These are phyloP conservation scores for Chrysanthemum makinoi DNA, from an alignment of 129 eudicot species.

Conservation along the genomic window DNA sequence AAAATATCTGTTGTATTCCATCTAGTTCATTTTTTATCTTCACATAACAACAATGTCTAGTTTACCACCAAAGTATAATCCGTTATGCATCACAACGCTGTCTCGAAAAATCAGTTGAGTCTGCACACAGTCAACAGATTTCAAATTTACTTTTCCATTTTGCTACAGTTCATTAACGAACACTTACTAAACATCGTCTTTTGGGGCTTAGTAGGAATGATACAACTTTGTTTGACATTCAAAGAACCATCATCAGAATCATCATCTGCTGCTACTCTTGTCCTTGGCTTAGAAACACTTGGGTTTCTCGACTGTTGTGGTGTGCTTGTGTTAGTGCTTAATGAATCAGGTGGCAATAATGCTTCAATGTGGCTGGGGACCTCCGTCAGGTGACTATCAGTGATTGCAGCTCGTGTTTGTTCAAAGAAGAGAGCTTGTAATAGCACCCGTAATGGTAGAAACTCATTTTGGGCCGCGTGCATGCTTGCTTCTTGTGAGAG, in stretches of 20 bases:
- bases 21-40: neutral
- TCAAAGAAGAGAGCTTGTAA: constrained; percentile 88
- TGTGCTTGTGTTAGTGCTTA: constrained; percentile 26
- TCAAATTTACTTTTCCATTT: constrained; percentile 22
- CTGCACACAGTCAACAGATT: neutral
- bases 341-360: constrained; percentile 37
- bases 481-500: constrained; percentile 71
- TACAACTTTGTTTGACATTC: constrained; percentile 38
- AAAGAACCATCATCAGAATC: constrained; percentile 36
- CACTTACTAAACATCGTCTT: constrained; percentile 55
- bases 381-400: no score
- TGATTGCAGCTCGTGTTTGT: constrained; percentile 73
- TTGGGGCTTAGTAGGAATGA: constrained; percentile 48
- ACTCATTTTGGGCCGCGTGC: constrained; percentile 92
- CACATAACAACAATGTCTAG: neutral
- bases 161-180: constrained; percentile 48
- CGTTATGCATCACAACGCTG: neutral
- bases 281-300: constrained; percentile 44
- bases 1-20: neutral
- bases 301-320: constrained; percentile 54
- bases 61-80: neutral
- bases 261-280: constrained; percentile 38
- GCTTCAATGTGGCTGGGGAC: constrained; percentile 68
- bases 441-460: constrained; percentile 75
- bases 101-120: neutral